Evolutionary conservation across 2,329 filamentous ascomycete species (phyloP).

Genomic region (Xylariaceae sp.): DNA sequence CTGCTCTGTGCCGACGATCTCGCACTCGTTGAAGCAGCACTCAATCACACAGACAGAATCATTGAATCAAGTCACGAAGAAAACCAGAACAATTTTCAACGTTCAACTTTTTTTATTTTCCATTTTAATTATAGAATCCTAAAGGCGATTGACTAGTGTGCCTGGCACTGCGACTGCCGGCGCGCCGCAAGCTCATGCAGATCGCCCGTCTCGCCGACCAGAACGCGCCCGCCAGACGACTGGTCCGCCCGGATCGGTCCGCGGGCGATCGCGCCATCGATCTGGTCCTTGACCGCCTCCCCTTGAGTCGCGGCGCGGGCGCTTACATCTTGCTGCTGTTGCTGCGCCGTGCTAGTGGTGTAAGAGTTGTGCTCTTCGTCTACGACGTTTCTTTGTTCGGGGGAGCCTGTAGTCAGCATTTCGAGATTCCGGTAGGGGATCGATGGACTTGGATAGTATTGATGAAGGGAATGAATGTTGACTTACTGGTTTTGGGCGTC

Average conservation of each 20-base stretch:
- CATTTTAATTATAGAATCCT: too few relatives aligned
- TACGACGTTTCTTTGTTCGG: constrained; percentile 19
- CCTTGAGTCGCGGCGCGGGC: constrained; percentile 18
- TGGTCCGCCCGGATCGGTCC: constrained; percentile 31
- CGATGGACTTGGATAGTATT: too few relatives aligned
- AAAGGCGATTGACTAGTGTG: too few relatives aligned
- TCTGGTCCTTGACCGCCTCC: constrained; percentile 30
- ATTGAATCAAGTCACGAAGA: too few relatives aligned
- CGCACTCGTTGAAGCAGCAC: too few relatives aligned
- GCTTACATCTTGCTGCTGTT: constrained; percentile 19
- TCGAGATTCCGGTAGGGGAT: not conserved
- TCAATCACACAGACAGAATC: too few relatives aligned
- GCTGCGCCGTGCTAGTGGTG: constrained; percentile 14
- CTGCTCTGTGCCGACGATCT: too few relatives aligned
- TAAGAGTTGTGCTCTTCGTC: constrained; percentile 21
- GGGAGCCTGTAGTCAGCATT: not conserved
- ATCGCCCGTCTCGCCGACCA: constrained; percentile 32
- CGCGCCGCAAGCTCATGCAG: constrained; percentile 31
- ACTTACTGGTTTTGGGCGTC: too few relatives aligned
- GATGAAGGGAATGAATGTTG: too few relatives aligned
- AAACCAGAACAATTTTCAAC: too few relatives aligned
- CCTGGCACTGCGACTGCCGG: constrained; percentile 17
- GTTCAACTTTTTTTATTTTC: too few relatives aligned
- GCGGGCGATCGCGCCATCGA: constrained; percentile 29
- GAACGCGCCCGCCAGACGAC: constrained; percentile 27